Evolutionary conservation across 2,329 filamentous ascomycete genomes (phyloP), one percentile per base, ranked within the genome.

Genomic region (Diaporthe velutina): DNA sequence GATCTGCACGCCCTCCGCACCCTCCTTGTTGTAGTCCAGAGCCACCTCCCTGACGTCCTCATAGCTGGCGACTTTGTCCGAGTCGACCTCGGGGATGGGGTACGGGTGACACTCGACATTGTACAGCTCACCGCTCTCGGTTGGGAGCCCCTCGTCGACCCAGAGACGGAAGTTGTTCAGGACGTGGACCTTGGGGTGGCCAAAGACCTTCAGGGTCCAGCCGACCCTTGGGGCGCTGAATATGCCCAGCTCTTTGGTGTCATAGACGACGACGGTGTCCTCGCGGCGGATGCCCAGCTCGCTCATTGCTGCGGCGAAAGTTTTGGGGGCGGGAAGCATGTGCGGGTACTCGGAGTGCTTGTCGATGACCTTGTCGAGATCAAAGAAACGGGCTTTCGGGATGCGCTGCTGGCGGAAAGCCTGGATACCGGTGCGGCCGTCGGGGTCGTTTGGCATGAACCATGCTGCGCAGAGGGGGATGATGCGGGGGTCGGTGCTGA

Each of bases 111-210:
- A 92, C 80, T 93, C 91, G 58, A 93, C 89, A 73, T 86, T 91
- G 83, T 91, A 93, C 70, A 94, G 84, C 82, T 94, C 86, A 70
- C 96, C 96, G n/a, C 91, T 92, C 85, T 98, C 95, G 0, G 93
- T 93, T 0, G 95, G 94, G 78, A 92, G 90, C 1, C 94, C 95
- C 80, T 97, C 89, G 45, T 96, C 93, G 2, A 96, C 92, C 95
- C 96, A 99, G n/a, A 94, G 85, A 83, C 93, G 94, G 86, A 98
- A 99, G 86, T 99, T 99, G 86, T 99, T 97, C 73, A 99, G 86
- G 25, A 99, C 85, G 83, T 98, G 95, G 19, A 99, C 96, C 77
- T 91, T 93, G 58, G 91, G 87, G 83, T 99, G 97, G 1, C 97
- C 97, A 83, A 98, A 98, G 45, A 95, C 91, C 80, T 91, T 92